phyloP scores from a whole-genome alignment of 305 asterid species.

The Petunia hybrid region DNA sequence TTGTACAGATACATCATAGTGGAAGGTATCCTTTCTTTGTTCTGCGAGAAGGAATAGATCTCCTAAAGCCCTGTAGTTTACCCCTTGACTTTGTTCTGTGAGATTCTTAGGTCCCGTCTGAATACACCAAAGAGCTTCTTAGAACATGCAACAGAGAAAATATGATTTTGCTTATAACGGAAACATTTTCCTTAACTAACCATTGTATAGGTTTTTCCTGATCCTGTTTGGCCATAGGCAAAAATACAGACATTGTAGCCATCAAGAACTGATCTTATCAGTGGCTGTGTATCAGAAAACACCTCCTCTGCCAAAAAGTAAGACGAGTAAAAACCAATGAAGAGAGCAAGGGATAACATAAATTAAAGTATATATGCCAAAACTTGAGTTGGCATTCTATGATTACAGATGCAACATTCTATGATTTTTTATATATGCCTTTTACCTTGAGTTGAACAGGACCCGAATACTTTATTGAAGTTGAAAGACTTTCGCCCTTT shows the following conservation, averaged over 20 bases:
- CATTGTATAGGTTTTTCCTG: slow-evolving; percentile 97
- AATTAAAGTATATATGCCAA: neutral
- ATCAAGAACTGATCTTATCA: slow-evolving; percentile 95
- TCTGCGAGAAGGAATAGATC: slow-evolving; percentile 86
- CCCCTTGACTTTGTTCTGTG: slow-evolving; percentile 81
- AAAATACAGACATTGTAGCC: slow-evolving; percentile 96
- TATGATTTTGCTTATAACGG: neutral
- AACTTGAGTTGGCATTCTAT: slow-evolving; percentile 15
- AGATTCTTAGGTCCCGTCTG: slow-evolving; percentile 93
- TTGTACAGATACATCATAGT: slow-evolving; percentile 89
- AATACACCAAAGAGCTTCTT: slow-evolving; percentile 40
- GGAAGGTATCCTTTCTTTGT: slow-evolving; percentile 80
- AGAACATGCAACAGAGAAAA: slow-evolving; percentile 27
- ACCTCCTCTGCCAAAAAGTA: slow-evolving; percentile 71
- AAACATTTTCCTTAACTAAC: slow-evolving; percentile 51
- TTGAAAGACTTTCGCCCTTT: slow-evolving; percentile 77
- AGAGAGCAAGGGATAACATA: slow-evolving; percentile 22
- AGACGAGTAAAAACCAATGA: slow-evolving; percentile 33
- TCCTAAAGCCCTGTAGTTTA: slow-evolving; percentile 90
- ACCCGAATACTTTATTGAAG: slow-evolving; percentile 95
- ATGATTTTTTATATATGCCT: slow-evolving; percentile 31
- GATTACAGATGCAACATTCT: neutral
- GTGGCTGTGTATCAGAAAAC: slow-evolving; percentile 86
- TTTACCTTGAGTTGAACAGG: slow-evolving; percentile 90
- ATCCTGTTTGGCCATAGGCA: slow-evolving; percentile 98